Evolutionary conservation across 768 basidiomycete species (phyloP), one percentile per base, ranked within the genome.

Genomic region (Leccinum aurantiacum): DNA sequence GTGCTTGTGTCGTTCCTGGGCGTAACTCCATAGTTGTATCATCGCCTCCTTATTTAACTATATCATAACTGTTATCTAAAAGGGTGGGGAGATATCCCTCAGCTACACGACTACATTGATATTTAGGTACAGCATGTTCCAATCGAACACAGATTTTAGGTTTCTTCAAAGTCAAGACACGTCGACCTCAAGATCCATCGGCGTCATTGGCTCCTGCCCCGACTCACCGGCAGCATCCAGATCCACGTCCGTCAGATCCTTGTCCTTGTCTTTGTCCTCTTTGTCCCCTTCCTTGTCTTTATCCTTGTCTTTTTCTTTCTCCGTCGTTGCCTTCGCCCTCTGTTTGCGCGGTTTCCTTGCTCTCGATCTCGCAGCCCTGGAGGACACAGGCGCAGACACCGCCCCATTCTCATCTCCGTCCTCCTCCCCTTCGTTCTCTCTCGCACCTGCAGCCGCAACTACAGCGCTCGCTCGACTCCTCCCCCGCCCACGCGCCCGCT

Each of bases 1-100:
- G 82, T 86, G 71, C 75, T 91, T 29, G 87, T 88, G 3, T 81
- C 84, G 2, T 66, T 66, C 14, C 41, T 81, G 3, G 82, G 82
- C 27, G 54, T 64, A 2, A 51, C 56, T 5, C 54, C 61, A 47
- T 67, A 69, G 31, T 31, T 55, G 47, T 60, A 22, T 37, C 33
- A 46, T 41, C 13, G 3, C 9, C 14, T 19, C 25, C 11, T 19
- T 1, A 6, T 52, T 35, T n/a, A 14, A 22, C 17, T 25, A 4
- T 14, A 54, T 54, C 9, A 33, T 15, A 10, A 24, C 10, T 1
- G 31, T 24, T 11, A 33, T 14, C 0, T 35, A 19, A 19, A 44
- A 15, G 8, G 13, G 24, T 8, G 27, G 24, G 15, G 19, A 29
- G 33, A 52, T 33, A 11, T 52, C 55, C 37, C 35, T 58, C 25